These are phyloP conservation scores for Phlyctochytrium planicorne DNA, from an alignment of 192 early-diverging fungal species.

Conservation along the genomic window DNA sequence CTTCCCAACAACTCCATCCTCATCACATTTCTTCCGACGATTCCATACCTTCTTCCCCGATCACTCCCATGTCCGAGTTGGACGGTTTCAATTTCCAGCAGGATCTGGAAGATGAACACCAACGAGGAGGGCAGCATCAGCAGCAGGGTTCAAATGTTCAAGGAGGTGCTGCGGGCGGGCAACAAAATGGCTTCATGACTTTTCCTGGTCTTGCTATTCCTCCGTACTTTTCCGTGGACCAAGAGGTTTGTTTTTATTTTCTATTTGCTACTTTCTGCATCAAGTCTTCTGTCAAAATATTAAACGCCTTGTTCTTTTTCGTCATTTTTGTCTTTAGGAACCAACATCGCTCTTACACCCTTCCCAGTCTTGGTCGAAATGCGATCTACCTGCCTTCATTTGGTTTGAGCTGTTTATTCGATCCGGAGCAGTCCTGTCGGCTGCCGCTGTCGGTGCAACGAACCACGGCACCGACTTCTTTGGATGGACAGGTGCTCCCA, in stretches of 20 bases:
- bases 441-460: conserved; percentile 18
- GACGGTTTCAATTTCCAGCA: conserved; percentile 6
- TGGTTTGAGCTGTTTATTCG: conserved; percentile 33
- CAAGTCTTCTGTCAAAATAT: too few species aligned
- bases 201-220: conserved; percentile 17
- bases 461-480: conserved; percentile 7
- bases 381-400: conserved; percentile 25
- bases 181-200: neutral
- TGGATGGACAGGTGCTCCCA: conserved; percentile 19
- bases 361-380: conserved; percentile 21
- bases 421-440: conserved; percentile 22
- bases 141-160: too few species aligned
- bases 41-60: neutral
- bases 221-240: conserved; percentile 11
- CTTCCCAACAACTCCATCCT: neutral
- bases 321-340: neutral
- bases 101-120: neutral
- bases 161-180: too few species aligned
- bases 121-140: neutral
- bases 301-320: too few species aligned
- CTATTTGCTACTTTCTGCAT: too few species aligned
- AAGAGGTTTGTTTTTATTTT: too few species aligned
- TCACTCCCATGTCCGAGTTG: neutral
- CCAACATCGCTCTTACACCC: conserved; percentile 11
- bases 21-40: neutral